These are phyloP conservation scores for Aspergillus novofumigatus DNA, from an alignment of 2,329 filamentous ascomycete genomes.

Conservation along the genomic window DNA sequence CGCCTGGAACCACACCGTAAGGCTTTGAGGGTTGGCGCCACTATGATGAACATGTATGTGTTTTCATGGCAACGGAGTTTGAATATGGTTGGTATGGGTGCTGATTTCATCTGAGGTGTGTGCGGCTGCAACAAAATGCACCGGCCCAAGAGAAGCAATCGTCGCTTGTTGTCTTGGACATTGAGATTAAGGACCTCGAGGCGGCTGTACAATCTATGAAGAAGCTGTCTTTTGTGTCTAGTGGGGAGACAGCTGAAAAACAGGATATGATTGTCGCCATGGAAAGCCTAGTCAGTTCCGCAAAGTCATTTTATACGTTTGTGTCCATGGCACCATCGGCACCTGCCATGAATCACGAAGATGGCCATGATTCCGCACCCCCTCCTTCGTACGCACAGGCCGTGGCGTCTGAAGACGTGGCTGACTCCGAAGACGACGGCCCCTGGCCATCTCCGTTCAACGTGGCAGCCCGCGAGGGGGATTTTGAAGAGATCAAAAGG, in stretches of 20 bases:
- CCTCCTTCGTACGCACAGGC: not conserved
- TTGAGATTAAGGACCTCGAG: conserved; percentile 1
- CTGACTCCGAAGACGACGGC: not conserved
- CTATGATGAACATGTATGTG: conserved; percentile 1
- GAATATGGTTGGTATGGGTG: not conserved
- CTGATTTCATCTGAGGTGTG: not conserved
- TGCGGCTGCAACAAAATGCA: not conserved
- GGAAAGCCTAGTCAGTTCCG: not conserved
- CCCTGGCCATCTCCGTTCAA: not conserved
- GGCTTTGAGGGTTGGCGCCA: not conserved
- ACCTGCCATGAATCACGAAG: not conserved
- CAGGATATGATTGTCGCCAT: not conserved
- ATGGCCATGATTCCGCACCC: not conserved
- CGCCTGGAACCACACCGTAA: not conserved
- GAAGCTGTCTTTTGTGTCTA: not conserved
- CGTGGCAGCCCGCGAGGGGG: not conserved
- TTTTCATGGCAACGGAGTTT: too few species aligned
- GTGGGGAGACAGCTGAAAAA: not conserved
- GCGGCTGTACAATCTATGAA: not conserved
- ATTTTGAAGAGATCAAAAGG: conserved; percentile 1
- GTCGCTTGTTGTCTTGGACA: not conserved
- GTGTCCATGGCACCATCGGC: not conserved
- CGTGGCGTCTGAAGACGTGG: not conserved
- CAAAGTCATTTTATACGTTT: not conserved
- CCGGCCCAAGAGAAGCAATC: not conserved